Base-by-base conservation (phyloP, 2,329 filamentous ascomycete genomes). In the Hypoxylon sp. region DNA sequence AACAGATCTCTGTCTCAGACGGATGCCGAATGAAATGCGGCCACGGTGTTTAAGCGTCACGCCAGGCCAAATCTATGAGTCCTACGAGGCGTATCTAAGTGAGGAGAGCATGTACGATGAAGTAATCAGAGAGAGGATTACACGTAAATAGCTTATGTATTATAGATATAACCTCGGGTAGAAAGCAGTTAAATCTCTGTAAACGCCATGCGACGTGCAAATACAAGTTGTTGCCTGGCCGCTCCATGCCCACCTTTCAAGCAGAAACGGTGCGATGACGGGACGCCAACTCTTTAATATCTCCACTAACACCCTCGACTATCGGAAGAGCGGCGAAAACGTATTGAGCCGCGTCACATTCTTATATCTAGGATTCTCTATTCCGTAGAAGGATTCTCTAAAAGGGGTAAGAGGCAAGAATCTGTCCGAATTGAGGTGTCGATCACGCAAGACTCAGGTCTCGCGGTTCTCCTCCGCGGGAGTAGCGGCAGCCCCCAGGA, bases 401-500 rank as follows among this genome's bases (percentile, higher is more conserved):
- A 50, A 50, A 37, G 47, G 47, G 47, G 28, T 22, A 50, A 30
- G 28, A 13, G 4, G 4, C n/a, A 50, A 37, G 2, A 22, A 2
- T n/a, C 26, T 20, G 8, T 26, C 46, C n/a, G 30, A 50, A n/a
- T 15, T 30, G 4, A 10, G 34, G 34, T 7, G 32, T 22, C 4
- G 4, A 46, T 57, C 43, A 47, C 17, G 49, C 49, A 56, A 59
- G 20, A 56, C 53, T 41, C 13, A 65, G 20, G 48, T 46, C 24
- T 60, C 58, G 20, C 48, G 52, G n/a, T 49, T 49, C 17, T 43
- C 53, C 43, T 57, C 55, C 26, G 51, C 51, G 32, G 56, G 52
- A 57, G 55, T 24, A 22, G 13, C 26, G 17, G 52, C 32, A 8
- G 52, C 48, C 48, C 39, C 66, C 37, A 71, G 73, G 48, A 79